Conservation (phyloP, 2,329 filamentous ascomycete genomes). For the Leptographium galeiforme region DNA sequence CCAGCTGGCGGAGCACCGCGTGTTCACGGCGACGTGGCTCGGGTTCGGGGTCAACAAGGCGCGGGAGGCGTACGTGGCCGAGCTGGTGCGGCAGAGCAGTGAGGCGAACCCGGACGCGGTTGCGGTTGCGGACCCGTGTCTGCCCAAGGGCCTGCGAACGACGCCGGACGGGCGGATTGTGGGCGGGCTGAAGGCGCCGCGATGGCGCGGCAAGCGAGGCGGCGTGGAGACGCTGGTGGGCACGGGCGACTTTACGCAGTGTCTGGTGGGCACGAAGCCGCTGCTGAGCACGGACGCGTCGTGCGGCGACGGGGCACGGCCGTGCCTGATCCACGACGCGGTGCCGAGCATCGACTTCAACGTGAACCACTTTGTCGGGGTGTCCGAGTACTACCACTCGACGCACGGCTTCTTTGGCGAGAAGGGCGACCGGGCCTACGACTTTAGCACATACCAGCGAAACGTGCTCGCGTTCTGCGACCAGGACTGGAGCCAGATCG, state of each 20-base stretch:
- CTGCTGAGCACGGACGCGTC: conserved; percentile 79
- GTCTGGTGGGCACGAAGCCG: conserved; percentile 68
- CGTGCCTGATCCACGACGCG: conserved; percentile 84
- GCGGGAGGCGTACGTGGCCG: conserved; percentile 68
- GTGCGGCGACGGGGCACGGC: conserved; percentile 53
- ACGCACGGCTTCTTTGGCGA: conserved; percentile 87
- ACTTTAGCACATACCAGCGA: conserved; percentile 78
- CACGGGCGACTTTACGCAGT: conserved; percentile 78
- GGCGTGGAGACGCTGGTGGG: conserved; percentile 51
- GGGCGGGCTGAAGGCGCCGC: neutral
- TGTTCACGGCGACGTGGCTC: conserved; percentile 94
- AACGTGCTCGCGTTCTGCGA: conserved; percentile 76
- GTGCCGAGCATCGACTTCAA: conserved; percentile 94
- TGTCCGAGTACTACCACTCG: conserved; percentile 98
- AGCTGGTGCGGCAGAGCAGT: conserved; percentile 54
- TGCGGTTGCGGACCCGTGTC: conserved; percentile 80
- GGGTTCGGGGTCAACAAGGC: conserved; percentile 96
- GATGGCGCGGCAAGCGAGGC: conserved; percentile 10
- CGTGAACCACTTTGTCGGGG: conserved; percentile 93
- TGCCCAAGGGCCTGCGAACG: conserved; percentile 64
- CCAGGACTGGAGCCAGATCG: conserved; percentile 67
- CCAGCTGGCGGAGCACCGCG: conserved; percentile 61
- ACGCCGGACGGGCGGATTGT: conserved; percentile 46
- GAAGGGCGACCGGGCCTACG: conserved; percentile 69
- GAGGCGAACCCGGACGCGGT: conserved; percentile 27